Evolutionary conservation across 2,329 filamentous ascomycete genomes (phyloP).

Genomic region (Akanthomyces uredinophilus): DNA sequence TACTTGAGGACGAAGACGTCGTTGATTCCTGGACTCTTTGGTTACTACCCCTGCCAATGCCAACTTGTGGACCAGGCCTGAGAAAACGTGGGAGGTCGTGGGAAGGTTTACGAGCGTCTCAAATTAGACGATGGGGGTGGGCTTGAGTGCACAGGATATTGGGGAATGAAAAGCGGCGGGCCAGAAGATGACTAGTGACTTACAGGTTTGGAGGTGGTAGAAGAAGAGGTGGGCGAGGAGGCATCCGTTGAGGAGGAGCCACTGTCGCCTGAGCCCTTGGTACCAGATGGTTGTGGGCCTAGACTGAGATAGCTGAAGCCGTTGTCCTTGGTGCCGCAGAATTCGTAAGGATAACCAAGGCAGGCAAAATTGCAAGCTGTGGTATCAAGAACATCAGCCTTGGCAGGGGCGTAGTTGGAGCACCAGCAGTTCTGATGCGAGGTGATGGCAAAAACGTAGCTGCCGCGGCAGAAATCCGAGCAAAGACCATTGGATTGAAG

Average conservation of each 20-base stretch:
- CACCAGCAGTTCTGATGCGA: slow-evolving; percentile 68
- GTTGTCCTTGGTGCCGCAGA: slow-evolving; percentile 54
- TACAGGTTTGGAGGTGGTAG: slow-evolving; percentile 14
- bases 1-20: slow-evolving; percentile 24
- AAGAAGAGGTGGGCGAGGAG: slow-evolving; percentile 22
- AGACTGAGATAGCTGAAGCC: slow-evolving; percentile 63
- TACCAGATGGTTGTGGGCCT: slow-evolving; percentile 51
- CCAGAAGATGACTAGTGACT: neutral
- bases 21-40: slow-evolving; percentile 31
- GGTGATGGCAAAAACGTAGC: slow-evolving; percentile 64
- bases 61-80: slow-evolving; percentile 11
- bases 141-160: neutral
- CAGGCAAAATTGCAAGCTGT: slow-evolving; percentile 53
- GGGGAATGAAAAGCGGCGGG: slow-evolving; percentile 2
- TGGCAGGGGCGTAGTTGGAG: slow-evolving; percentile 59
- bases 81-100: slow-evolving; percentile 4
- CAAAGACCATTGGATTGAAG: slow-evolving; percentile 55
- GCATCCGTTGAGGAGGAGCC: neutral
- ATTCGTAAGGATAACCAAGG: slow-evolving; percentile 62
- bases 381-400: slow-evolving; percentile 34
- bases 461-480: slow-evolving; percentile 48
- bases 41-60: slow-evolving; percentile 23
- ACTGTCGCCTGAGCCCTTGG: slow-evolving; percentile 27
- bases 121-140: neutral
- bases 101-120: neutral